Conservation (phyloP, 306 rosid genomes). For the Dryas drummondii region DNA sequence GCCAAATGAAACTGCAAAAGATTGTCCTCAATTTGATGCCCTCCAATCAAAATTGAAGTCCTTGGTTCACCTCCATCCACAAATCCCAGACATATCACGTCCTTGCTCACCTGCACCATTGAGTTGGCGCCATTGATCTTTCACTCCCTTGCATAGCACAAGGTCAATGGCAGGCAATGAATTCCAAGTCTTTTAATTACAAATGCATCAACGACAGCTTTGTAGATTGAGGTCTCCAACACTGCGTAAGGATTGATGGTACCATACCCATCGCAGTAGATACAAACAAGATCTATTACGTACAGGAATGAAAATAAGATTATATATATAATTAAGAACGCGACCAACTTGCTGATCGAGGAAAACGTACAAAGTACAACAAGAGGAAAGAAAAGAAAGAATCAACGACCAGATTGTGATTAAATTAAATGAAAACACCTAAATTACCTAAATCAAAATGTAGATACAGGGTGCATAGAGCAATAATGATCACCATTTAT, state of each 20-base stretch:
- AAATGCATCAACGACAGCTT: slow-evolving; percentile 38
- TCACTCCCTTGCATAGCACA: slow-evolving; percentile 45
- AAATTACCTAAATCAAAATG: too few relatives aligned
- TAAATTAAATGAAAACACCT: too few relatives aligned
- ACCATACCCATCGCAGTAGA: background rate
- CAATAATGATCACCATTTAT: too few relatives aligned
- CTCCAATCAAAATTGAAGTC: slow-evolving; percentile 58
- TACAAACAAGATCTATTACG: too few relatives aligned
- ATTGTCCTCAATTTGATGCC: slow-evolving; percentile 56
- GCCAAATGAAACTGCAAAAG: slow-evolving; percentile 51
- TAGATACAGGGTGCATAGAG: too few relatives aligned
- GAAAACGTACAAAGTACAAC: too few relatives aligned
- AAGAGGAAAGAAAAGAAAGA: too few relatives aligned
- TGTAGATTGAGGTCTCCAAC: slow-evolving; percentile 45
- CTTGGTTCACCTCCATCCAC: slow-evolving; percentile 23
- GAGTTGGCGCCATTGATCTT: slow-evolving; percentile 53
- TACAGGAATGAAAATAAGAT: too few relatives aligned
- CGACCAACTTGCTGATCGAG: too few relatives aligned
- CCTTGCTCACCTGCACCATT: slow-evolving; percentile 38
- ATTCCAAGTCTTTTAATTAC: slow-evolving; percentile 3
- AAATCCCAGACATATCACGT: slow-evolving; percentile 13
- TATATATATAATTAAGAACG: too few relatives aligned
- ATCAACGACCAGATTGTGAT: too few relatives aligned
- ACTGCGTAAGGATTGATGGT: slow-evolving; percentile 40
- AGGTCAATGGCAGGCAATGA: slow-evolving; percentile 39